Base-by-base conservation (phyloP, 257 asterid species). In the Penstemon eatonii region DNA sequence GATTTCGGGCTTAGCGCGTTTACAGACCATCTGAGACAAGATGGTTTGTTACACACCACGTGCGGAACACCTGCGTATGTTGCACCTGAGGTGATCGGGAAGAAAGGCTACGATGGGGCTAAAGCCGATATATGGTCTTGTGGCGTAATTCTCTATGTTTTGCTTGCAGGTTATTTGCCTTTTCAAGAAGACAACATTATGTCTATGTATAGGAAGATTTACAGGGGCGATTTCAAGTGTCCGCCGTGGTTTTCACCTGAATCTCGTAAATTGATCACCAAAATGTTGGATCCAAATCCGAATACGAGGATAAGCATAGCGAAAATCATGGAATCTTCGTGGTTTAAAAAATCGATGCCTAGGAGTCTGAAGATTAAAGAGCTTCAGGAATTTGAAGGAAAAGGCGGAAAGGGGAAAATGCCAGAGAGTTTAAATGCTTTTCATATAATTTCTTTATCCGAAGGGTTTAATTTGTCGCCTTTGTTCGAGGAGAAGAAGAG, bases 121-220 rank as follows among this genome's bases (percentile, higher is more conserved):
- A 85, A 76, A 25, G 86, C 83, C 0, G 91, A 85, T 70, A 78
- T 85, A 5, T 85, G 86, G 91, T 85, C 91, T 0, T 85, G 88
- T 33, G 88, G 91, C 4, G 91, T 85, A 0, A 70, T 85, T 6
- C 77, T 83, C 0, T 85, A 68, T 53, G 88, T 83, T 0, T 78
- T 83, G 0, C 25, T 85, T 33, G 88, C 88, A 1, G 88, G 91
- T 6, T 82, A 63, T 58, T 68, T 83, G 15, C 91, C 91, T 3
- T 85, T 85, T 43, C 86, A 78, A 18, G 88, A 80, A 0, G 86
- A 78, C 6, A 85, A 82, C 15, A 38, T 85, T 5, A 65, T 85
- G 7, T 47, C 80, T 0, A 78, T 85, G 88, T 85, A 85, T 36
- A 58, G 73, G 37, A 83, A 78, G 65, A 83, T 85, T 41, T 80